phyloP scores from a whole-genome alignment of 2,329 filamentous ascomycete genomes.

The Cladophialophora bantiana region DNA sequence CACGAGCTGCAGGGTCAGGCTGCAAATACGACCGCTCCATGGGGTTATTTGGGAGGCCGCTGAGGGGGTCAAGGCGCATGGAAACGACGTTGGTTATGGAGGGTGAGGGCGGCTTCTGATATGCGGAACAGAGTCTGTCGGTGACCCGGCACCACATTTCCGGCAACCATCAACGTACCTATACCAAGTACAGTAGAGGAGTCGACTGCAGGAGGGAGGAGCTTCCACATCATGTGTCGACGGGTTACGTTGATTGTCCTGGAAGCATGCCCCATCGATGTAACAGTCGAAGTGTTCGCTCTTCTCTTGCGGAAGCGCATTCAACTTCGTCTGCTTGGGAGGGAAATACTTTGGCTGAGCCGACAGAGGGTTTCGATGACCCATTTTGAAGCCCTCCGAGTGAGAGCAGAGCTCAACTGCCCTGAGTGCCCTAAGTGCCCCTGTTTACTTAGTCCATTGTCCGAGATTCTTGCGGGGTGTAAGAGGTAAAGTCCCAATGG shows the following conservation, averaged over 20 bases:
- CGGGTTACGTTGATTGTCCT: not conserved
- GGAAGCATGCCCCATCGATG: not conserved
- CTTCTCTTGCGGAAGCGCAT: not conserved
- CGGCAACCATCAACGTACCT: constrained; percentile 7
- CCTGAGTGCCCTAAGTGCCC: not conserved
- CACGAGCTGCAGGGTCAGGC: constrained; percentile 18
- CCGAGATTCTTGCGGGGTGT: not conserved
- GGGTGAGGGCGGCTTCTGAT: constrained; percentile 13
- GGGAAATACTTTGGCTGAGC: not conserved
- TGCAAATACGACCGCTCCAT: not conserved
- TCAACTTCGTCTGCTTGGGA: not conserved
- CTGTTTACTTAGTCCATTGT: not conserved
- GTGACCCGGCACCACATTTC: constrained; percentile 14
- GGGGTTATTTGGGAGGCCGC: not conserved
- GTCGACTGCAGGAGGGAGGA: constrained; percentile 9
- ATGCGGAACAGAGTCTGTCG: constrained; percentile 9
- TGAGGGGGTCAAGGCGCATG: constrained; percentile 16
- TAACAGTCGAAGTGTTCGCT: not conserved
- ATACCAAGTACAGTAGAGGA: not conserved
- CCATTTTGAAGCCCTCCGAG: not conserved
- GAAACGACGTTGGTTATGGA: constrained; percentile 17
- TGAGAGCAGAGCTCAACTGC: not conserved
- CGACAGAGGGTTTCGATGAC: not conserved
- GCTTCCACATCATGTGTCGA: constrained; percentile 4
- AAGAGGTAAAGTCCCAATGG: not conserved